These are phyloP conservation scores for Phyllosticta paracitricarpa DNA, from an alignment of 2,329 filamentous ascomycete species.

Conservation along the genomic window DNA sequence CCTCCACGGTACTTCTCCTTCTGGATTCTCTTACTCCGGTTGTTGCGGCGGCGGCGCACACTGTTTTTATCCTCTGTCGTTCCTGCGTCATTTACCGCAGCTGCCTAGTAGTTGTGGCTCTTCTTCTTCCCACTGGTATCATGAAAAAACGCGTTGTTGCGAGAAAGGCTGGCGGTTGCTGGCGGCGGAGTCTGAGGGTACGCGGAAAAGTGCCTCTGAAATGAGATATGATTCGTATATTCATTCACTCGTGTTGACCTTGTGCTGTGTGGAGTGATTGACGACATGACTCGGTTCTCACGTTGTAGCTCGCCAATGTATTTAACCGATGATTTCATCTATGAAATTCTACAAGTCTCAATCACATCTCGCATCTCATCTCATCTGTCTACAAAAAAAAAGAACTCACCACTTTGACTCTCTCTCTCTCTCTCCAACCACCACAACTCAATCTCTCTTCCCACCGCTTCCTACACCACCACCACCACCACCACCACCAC, in stretches of 20 bases:
- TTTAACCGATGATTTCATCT: no score
- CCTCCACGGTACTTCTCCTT: not conserved
- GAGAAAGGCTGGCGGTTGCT: not conserved
- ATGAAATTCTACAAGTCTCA: no score
- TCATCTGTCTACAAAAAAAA: not conserved
- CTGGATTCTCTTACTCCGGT: not conserved
- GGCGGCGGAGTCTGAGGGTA: not conserved
- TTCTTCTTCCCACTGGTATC: no score
- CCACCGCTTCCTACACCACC: slow-evolving; percentile 36
- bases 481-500: slow-evolving; percentile 30
- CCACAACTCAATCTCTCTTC: slow-evolving; percentile 31
- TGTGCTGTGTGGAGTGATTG: no score
- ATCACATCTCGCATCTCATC: no score
- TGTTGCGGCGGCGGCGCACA: not conserved
- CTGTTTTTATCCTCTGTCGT: not conserved
- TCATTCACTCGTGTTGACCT: no score
- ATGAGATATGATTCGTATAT: not conserved
- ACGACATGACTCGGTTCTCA: no score
- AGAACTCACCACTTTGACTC: not conserved
- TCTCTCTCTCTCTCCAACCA: not conserved
- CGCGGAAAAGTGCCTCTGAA: not conserved
- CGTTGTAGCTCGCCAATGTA: no score
- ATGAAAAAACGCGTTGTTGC: no score
- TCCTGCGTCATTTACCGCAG: not conserved
- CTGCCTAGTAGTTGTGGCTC: no score